Evolutionary conservation across 352 stramenopile species (phyloP), one percentile per base, ranked within the genome.

Genomic region (Peronospora belbahrii): DNA sequence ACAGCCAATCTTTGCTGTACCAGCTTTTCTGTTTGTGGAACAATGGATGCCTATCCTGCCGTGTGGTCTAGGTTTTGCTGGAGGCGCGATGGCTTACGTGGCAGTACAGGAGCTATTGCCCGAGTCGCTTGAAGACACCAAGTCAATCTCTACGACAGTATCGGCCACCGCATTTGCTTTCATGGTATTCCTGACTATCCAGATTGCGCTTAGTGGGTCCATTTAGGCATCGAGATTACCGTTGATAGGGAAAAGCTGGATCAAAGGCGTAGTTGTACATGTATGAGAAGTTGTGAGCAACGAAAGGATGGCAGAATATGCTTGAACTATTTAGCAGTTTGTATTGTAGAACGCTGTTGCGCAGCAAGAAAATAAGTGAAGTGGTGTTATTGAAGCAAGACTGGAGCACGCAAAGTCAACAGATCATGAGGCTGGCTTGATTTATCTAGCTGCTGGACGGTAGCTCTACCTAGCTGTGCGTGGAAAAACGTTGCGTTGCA

Each of bases 1-100:
- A 13, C 96, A 99, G 63, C 96, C 96, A 5, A 70, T 99, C 19
- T 98, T 98, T 70, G 95, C 96, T n/a, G 93, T 99, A 9, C 96
- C 94, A 3, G 92, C 93, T 5, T 98, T 97, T 62, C 49, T 98
- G 38, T 89, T 87, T 55, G 77, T 88, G 20, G 77, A 88, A 52
- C 71, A 84, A 35, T 99, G 97, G 68, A 71, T 97, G 48, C 88
- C 90, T 0, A 86, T 99, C 28, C 66, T 98, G 11, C 95, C 96
- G 2, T 83, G 95, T 20, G 96, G 95, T 10, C 65, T 99, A 25
- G 96, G 96, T 22, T 98, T 99, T 67, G 95, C 96, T 0, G 95
- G 93, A 28, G 96, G 95, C 35, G 96, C 95, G 1, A 99, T 99
- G 96, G 87, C 83, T 27, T 98, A 91, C 65, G 95, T 99, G 17